Conservation (phyloP, 2,329 filamentous ascomycete species). For the Penicillium thymicola region DNA sequence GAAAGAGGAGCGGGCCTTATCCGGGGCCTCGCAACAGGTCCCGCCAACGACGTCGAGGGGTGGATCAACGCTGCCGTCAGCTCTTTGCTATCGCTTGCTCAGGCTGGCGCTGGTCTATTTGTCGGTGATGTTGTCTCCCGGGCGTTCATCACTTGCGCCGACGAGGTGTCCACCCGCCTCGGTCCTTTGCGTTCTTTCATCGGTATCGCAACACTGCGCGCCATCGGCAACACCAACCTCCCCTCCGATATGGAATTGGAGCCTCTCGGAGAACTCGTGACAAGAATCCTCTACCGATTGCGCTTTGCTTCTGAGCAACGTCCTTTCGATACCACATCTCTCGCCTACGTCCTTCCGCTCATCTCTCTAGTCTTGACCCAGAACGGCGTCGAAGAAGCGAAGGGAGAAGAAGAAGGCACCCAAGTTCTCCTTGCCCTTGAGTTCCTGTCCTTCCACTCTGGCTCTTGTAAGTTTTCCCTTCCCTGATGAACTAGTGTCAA, state of each 20-base stretch:
- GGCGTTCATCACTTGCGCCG: conserved; percentile 75
- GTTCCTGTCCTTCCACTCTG: conserved; percentile 83
- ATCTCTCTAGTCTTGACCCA: conserved; percentile 73
- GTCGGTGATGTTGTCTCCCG: conserved; percentile 75
- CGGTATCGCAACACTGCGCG: conserved; percentile 79
- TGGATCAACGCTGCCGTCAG: conserved; percentile 85
- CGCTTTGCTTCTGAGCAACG: conserved; percentile 88
- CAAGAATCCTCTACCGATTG: conserved; percentile 83
- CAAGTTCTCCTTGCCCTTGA: conserved; percentile 88
- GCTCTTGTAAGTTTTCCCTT: conserved; percentile 55
- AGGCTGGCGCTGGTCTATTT: conserved; percentile 73
- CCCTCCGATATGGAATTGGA: conserved; percentile 72
- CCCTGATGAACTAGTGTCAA: not conserved
- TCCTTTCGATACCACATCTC: conserved; percentile 83
- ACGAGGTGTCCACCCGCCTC: conserved; percentile 69
- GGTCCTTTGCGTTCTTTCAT: conserved; percentile 77
- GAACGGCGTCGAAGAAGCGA: conserved; percentile 66
- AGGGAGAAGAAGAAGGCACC: conserved; percentile 75
- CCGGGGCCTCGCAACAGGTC: conserved; percentile 73
- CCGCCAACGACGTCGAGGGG: conserved; percentile 79
- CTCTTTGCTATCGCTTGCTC: conserved; percentile 67
- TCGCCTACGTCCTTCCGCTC: conserved; percentile 83
- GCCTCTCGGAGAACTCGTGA: conserved; percentile 75
- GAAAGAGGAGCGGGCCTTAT: conserved; percentile 84
- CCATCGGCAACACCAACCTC: conserved; percentile 70